Conservation (phyloP, 345 rosid species). For the Theobroma cacao region DNA sequence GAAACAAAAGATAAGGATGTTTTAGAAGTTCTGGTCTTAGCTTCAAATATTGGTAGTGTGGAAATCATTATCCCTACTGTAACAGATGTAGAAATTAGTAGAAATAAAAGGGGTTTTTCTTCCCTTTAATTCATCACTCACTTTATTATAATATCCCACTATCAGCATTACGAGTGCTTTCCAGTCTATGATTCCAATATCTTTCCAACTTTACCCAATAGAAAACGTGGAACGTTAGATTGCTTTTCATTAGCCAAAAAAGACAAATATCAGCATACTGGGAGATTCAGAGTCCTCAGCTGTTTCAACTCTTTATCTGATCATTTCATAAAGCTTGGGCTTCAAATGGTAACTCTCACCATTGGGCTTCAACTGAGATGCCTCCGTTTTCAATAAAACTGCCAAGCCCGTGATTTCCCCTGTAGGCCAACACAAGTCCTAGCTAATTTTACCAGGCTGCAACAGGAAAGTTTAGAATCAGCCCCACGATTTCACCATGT, state of each 20-base stretch:
- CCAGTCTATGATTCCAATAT: not conserved
- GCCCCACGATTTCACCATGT: too few relatives aligned
- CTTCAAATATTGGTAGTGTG: not conserved
- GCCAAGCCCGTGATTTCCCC: not conserved
- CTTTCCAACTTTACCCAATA: not conserved
- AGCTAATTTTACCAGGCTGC: not conserved
- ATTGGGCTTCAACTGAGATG: not conserved
- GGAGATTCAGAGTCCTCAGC: not conserved
- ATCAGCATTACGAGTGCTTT: not conserved
- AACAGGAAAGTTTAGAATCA: too few relatives aligned
- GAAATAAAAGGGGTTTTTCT: not conserved
- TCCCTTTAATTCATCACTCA: not conserved
- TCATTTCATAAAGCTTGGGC: not conserved
- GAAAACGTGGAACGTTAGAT: not conserved
- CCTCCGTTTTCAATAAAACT: not conserved
- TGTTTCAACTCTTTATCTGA: not conserved
- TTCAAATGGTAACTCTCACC: not conserved
- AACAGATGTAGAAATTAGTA: not conserved
- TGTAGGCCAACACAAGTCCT: not conserved
- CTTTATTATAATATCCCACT: not conserved
- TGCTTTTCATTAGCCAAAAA: not conserved
- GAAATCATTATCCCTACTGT: not conserved
- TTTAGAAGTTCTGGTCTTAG: not conserved
- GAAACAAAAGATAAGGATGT: not conserved
- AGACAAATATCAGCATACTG: not conserved